Evolutionary conservation across 257 asterid genomes (phyloP).

Genomic region (Forsythia suspensa): DNA sequence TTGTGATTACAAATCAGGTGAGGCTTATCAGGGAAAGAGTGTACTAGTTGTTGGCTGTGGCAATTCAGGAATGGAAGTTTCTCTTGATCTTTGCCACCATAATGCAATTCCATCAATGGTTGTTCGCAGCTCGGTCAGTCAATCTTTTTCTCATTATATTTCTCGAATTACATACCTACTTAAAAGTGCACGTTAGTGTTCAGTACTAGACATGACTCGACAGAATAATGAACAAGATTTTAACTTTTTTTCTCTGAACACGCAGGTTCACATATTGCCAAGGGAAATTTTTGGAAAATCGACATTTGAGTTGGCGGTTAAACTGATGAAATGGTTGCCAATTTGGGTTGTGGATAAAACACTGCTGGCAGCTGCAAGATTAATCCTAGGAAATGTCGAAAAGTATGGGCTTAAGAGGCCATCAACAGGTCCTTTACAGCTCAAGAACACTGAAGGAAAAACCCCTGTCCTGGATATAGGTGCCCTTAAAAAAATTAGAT

Average conservation of each 20-base stretch:
- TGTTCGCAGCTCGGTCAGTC: constrained; percentile 74
- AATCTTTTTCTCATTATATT: background rate
- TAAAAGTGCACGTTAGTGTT: too few relatives aligned
- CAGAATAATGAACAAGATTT: background rate
- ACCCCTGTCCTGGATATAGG: constrained; percentile 95
- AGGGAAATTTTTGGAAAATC: constrained; percentile 78
- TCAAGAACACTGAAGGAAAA: constrained; percentile 68
- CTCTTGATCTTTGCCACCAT: constrained; percentile 80
- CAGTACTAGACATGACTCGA: too few relatives aligned
- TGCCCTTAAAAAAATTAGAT: constrained; percentile 59
- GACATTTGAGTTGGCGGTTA: constrained; percentile 60
- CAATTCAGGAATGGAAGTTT: constrained; percentile 93
- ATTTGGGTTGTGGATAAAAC: constrained; percentile 66
- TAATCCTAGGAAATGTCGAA: constrained; percentile 67
- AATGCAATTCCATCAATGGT: constrained; percentile 76
- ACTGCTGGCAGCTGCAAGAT: constrained; percentile 52
- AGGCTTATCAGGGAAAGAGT: constrained; percentile 47
- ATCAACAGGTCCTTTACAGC: constrained; percentile 68
- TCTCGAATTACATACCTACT: background rate
- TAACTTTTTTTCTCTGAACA: background rate
- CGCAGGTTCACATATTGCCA: constrained; percentile 87
- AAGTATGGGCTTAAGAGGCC: constrained; percentile 79
- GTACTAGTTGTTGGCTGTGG: constrained; percentile 93
- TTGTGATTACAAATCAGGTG: constrained; percentile 85
- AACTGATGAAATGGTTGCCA: constrained; percentile 73